phyloP scores from a whole-genome alignment of 176 grass and related monocot species.

The Neostapfia colusana region DNA sequence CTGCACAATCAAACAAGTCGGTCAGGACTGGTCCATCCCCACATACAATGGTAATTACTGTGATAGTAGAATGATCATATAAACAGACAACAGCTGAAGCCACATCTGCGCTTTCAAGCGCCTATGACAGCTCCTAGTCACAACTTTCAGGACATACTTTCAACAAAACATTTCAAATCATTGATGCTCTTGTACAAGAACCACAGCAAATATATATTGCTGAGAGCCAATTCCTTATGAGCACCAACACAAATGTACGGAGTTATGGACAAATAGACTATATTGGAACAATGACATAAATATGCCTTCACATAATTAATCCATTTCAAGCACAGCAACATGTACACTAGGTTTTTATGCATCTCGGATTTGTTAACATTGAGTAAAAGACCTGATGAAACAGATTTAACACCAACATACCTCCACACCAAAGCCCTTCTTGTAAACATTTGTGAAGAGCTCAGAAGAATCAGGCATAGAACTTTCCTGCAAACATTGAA shows the following conservation, averaged over 20 bases:
- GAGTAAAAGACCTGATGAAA: neutral
- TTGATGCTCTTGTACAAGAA: neutral
- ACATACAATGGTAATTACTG: neutral
- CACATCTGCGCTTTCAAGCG: neutral
- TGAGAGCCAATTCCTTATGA: neutral
- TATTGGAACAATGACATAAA: neutral
- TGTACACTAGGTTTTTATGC: neutral
- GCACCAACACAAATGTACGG: neutral
- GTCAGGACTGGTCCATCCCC: neutral
- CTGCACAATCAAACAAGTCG: slow-evolving; percentile 41
- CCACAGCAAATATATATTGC: neutral
- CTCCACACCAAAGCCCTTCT: slow-evolving; percentile 74
- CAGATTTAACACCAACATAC: slow-evolving; percentile 46
- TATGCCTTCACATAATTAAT: neutral
- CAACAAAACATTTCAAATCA: neutral
- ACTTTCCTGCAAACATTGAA: slow-evolving; percentile 64
- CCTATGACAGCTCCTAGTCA: neutral
- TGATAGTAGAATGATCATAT: neutral
- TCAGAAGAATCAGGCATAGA: slow-evolving; percentile 84
- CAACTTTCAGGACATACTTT: neutral
- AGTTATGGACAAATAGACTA: neutral
- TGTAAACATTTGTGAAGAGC: slow-evolving; percentile 87
- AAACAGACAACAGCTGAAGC: neutral
- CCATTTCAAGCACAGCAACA: neutral
- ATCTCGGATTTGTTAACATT: neutral